Evolutionary conservation across 129 eudicot genomes (phyloP), one percentile per base, ranked within the genome.

Genomic region (Tagetes erecta): DNA sequence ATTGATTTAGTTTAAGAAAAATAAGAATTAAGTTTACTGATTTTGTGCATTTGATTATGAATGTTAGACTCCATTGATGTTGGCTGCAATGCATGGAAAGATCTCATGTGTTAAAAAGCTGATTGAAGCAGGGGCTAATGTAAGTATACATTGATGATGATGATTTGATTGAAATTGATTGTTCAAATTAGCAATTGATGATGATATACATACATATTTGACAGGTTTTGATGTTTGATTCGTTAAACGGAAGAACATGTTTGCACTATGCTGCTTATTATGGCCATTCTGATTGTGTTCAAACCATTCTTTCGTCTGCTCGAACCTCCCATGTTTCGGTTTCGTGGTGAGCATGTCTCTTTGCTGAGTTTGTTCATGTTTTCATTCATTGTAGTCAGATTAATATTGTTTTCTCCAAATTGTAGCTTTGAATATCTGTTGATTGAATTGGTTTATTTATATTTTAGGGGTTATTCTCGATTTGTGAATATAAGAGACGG

Each of bases 1-100:
- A 20, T 20, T 20, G 27, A 20, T 20, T 20, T 20, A 20, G 27
- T 20, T 20, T 20, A 20, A 20, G 27, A 20, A 20, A 40, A 6
- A 1, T 40, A 4, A 40, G 5, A 3, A 7, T 46, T 1, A 56
- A 56, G 39, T 58, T 57, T 35, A 59, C 59, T 8, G 53, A 50
- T 76, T 36, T 76, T 71, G 49, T 35, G 63, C 68, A 69, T 75
- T 76, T 37, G 85, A 70, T 66, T 75, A 46, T 42, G 68, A 27
- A 12, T 66, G n/a, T 80, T 66, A 94, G 97, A 91, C 97, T 79
- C 97, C 99, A 46, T 74, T 94, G 77, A 94, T 94, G 99, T 74
- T 94, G 88, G 97, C 97, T 80, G 97, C 99, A 76, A 94, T 90
- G 96, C 91, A 90, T 67, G 99, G 99, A 78, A 91, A 88, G 84